These are phyloP conservation scores for Vitis riparia DNA, from an alignment of 164 flowering plant species.

Conservation along the genomic window DNA sequence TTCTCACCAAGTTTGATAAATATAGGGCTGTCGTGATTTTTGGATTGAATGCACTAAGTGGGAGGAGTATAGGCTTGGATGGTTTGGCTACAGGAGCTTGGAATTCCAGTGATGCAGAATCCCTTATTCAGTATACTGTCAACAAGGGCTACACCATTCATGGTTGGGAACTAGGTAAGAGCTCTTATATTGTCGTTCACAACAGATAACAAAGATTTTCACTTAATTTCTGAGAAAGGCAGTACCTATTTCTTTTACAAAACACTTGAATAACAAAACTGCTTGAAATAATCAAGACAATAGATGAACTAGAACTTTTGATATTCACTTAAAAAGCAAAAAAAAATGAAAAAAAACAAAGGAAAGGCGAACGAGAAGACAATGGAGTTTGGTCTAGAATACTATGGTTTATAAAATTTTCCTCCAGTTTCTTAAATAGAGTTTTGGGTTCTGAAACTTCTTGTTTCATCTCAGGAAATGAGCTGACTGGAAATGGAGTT, in stretches of 20 bases:
- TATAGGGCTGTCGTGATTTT: constrained; percentile 41
- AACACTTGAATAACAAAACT: too few species aligned
- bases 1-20: not conserved
- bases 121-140: constrained; percentile 40
- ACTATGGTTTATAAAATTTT: too few species aligned
- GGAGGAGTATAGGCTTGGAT: constrained; percentile 23
- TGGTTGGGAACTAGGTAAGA: constrained; percentile 55
- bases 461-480: constrained; percentile 39
- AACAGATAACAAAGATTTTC: too few species aligned
- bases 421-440: too few species aligned
- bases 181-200: not conserved
- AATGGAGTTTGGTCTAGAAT: too few species aligned
- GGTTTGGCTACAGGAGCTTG: constrained; percentile 38
- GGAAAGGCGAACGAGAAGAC: too few species aligned
- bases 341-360: too few species aligned
- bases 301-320: too few species aligned
- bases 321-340: too few species aligned
- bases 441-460: not conserved
- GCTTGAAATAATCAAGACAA: too few species aligned
- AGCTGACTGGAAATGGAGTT: constrained; percentile 42
- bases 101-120: constrained; percentile 43
- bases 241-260: too few species aligned
- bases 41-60: constrained; percentile 49
- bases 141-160: constrained; percentile 35
- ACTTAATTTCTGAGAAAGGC: too few species aligned